Base-by-base conservation (phyloP, 495 filamentous ascomycete species). In the Platismatia glauca region DNA sequence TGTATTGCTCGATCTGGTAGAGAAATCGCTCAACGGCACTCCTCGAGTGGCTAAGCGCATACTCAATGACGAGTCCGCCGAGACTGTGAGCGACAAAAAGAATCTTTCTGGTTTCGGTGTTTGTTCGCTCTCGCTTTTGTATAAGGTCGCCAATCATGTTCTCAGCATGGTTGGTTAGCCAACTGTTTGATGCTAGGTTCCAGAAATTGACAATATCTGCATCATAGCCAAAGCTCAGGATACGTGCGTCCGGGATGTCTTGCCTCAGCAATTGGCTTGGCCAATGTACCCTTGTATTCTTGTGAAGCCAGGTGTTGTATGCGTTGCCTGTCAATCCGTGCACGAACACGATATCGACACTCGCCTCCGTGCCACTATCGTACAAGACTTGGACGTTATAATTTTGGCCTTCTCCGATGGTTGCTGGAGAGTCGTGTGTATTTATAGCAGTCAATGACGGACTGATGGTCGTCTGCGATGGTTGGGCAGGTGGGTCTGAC, bases 161-260 rank as follows among this genome's bases (percentile, higher is more conserved):
- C 33, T 29, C 44, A 24, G 70, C 66, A 62, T 74, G 71, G 37
- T 70, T 66, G 34, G 57, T 67, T 18, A 75, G 44, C 15, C 64
- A 59, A 35, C 70, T 72, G 31, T 50, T 58, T n/a, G 61, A 66
- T 11, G 57, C 61, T 59, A 52, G 59, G 57, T 59, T 64, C 46
- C 58, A 60, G 35, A 64, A 24, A 55, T 56, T 60, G 33, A 66
- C 52, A 13, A 66, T 44, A 50, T 66, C 39, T 39, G 72, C 67
- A 72, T 80, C 74, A 68, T 82, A 80, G 34, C 76, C 77, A 68
- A 73, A 80, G 57, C 71, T 77, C 38, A 79, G 59, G 48, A 80
- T 73, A 44, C 78, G 72, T 20, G 76, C 77, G 61, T 73, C 62
- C 37, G 74, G 75, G 37, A 79, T 64, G 27, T 74, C 72, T 31